phyloP scores from a whole-genome alignment of 345 rosid species.

The Rhodamnia rubescens region DNA sequence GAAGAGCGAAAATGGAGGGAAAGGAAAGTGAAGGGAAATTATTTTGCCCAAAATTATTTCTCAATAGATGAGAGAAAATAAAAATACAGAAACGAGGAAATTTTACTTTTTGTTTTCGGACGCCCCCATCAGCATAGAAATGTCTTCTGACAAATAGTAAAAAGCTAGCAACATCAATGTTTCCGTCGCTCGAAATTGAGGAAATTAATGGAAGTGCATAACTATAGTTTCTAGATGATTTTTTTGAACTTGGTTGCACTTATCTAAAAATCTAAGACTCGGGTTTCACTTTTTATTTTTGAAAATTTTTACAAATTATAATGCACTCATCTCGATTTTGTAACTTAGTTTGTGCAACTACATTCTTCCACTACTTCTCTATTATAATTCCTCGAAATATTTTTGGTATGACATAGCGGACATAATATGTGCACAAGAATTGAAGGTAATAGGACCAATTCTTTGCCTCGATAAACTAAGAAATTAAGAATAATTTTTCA shows the following conservation, averaged over 20 bases:
- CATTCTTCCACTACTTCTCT: too few relatives aligned
- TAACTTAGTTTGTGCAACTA: neutral
- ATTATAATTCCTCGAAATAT: neutral
- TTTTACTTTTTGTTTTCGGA: neutral
- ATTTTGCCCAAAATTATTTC: neutral
- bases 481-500: neutral
- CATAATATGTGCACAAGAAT: neutral
- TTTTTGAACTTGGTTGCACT: accelerated
- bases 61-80: neutral
- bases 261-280: neutral
- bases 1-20: neutral
- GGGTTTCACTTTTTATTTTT: neutral
- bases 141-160: neutral
- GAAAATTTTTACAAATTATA: neutral
- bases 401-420: neutral
- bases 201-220: neutral
- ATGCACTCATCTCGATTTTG: neutral
- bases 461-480: neutral
- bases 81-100: neutral
- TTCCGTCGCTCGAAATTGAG: neutral
- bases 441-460: neutral
- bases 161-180: neutral
- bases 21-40: neutral
- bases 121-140: neutral
- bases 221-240: accelerated